These are phyloP conservation scores for Exserohilum rostratum DNA, from an alignment of 2,329 filamentous ascomycete species.

Conservation along the genomic window DNA sequence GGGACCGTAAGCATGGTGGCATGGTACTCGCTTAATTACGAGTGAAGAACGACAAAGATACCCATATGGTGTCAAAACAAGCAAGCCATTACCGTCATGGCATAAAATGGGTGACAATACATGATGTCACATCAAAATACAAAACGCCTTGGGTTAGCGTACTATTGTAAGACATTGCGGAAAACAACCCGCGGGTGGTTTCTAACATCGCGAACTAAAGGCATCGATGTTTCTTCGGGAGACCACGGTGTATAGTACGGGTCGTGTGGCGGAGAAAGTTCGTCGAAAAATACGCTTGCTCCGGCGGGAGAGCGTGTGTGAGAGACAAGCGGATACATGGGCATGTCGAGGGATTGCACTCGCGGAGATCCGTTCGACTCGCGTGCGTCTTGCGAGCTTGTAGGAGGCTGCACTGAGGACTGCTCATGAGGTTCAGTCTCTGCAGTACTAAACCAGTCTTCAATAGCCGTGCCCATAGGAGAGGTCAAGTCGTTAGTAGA, in stretches of 20 bases:
- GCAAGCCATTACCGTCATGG: too few relatives aligned
- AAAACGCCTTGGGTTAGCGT: too few relatives aligned
- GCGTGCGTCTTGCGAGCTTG: slow-evolving; percentile 18
- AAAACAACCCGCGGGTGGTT: slow-evolving; percentile 5
- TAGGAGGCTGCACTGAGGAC: slow-evolving; percentile 5
- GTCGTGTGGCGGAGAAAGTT: not conserved
- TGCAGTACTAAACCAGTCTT: slow-evolving; percentile 16
- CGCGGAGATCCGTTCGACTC: slow-evolving; percentile 25
- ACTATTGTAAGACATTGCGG: not conserved
- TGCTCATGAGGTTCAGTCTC: not conserved
- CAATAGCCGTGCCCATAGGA: slow-evolving; percentile 23
- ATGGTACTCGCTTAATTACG: too few relatives aligned
- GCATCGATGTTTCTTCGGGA: not conserved
- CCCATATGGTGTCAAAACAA: too few relatives aligned
- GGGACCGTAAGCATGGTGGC: too few relatives aligned
- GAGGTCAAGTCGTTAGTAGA: slow-evolving; percentile 17
- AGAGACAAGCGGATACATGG: slow-evolving; percentile 1
- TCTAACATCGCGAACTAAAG: slow-evolving; percentile 4
- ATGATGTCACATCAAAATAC: not conserved
- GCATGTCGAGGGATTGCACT: slow-evolving; percentile 18
- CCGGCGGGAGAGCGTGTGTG: not conserved
- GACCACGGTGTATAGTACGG: not conserved
- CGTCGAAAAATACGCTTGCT: not conserved
- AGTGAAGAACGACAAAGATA: too few relatives aligned
- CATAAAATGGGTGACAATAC: too few relatives aligned